Conservation (phyloP, 495 filamentous ascomycete genomes). For the Cercophora samala region DNA sequence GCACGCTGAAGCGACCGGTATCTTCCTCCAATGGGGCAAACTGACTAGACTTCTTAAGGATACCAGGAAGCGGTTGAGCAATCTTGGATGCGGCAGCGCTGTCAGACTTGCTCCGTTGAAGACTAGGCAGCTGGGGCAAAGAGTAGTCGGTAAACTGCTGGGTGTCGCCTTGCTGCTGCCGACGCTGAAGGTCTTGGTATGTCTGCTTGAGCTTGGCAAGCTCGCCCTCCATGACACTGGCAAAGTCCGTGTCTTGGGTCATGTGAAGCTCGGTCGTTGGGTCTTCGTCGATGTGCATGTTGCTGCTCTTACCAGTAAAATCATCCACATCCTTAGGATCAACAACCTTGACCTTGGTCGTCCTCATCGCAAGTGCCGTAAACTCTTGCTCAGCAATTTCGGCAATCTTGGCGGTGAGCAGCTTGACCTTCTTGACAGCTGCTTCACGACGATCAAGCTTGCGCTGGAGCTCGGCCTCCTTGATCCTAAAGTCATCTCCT, state of each 20-base stretch:
- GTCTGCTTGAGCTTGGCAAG: conserved; percentile 38
- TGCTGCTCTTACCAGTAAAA: conserved; percentile 29
- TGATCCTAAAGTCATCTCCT: conserved; percentile 33
- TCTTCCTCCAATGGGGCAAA: conserved; percentile 34
- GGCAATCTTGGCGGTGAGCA: conserved; percentile 29
- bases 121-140: conserved; percentile 21
- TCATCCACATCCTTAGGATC: conserved; percentile 36
- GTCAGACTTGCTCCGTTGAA: conserved; percentile 26
- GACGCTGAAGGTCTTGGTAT: conserved; percentile 33
- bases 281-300: conserved; percentile 37
- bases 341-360: conserved; percentile 35
- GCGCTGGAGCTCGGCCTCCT: conserved; percentile 33
- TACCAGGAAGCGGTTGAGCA: conserved; percentile 33
- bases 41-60: conserved; percentile 45
- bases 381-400: conserved; percentile 35
- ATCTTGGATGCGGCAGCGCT: conserved; percentile 25
- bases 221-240: conserved; percentile 41
- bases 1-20: conserved; percentile 44
- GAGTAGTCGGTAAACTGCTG: conserved; percentile 27
- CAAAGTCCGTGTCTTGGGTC: conserved; percentile 42
- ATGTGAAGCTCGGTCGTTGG: conserved; percentile 43
- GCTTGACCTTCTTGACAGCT: conserved; percentile 36
- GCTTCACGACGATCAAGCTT: conserved; percentile 37
- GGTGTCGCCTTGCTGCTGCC: conserved; percentile 23
- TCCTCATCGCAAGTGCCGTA: conserved; percentile 17